Evolutionary conservation across 768 basidiomycete genomes (phyloP), one percentile per base, ranked within the genome.

Genomic region (Naganishia kalamii): DNA sequence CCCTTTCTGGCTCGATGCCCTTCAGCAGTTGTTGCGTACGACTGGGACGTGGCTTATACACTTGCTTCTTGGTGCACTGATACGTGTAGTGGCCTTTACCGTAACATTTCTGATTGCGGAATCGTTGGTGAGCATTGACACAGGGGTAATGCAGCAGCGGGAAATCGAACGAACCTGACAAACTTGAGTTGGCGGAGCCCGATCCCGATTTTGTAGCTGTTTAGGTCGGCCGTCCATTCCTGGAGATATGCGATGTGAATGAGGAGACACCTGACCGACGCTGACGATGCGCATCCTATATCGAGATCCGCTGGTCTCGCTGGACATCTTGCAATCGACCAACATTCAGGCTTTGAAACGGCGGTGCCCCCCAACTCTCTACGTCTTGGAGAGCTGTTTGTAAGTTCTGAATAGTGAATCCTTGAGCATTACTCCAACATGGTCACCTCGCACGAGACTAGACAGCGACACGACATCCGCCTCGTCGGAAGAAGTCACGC

Each of bases 11-110:
- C 76, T 84, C 87, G 25, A 79, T 81, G 3, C 90, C 90, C 62
- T 90, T 89, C 71, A 91, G 88, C 17, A 97, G 83, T 76, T 87
- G 85, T 71, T 92, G 84, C 1, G 90, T 90, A 44, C 92, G 84
- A 37, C 90, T 92, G 1, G 92, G 92, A n/a, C 93, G 83, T 12
- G 89, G 85, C 43, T 90, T 81, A 75, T 96, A 97, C 27, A 90
- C 89, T 2, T 88, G 83, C 23, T 83, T 71, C 19, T 83, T 82
- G 78, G 90, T 90, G 83, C 93, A 97, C 79, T 96, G 85, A 74
- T 87, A 97, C 13, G 86, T 96, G 75, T 87, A 93, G 78, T 96
- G 93, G 0, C 92, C 92, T 86, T 73, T 40, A 63, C 71, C 70
- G 60, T 72, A 72, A 64, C 76, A 76, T 70, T 70, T 71, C 74